Conservation (phyloP, 495 filamentous ascomycete genomes). For the Aspergillus incahuasiensis region DNA sequence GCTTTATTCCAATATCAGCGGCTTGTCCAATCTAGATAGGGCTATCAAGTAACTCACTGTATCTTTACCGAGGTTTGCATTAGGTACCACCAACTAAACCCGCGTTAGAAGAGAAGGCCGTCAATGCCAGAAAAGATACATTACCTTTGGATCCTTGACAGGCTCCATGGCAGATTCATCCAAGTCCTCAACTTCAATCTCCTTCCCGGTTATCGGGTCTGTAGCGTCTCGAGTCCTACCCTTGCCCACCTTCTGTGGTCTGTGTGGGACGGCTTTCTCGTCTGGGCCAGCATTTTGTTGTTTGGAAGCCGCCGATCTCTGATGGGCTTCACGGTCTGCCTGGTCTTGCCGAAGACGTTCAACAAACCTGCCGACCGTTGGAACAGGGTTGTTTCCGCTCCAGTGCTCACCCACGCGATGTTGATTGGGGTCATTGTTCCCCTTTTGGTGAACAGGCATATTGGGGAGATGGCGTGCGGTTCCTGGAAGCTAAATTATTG, state of each 20-base stretch:
- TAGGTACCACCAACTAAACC: slow-evolving; percentile 72
- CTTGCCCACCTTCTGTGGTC: slow-evolving; percentile 40
- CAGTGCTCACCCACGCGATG: slow-evolving; percentile 40
- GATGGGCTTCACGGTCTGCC: slow-evolving; percentile 62
- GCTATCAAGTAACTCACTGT: slow-evolving; percentile 45
- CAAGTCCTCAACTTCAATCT: slow-evolving; percentile 86
- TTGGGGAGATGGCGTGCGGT: not conserved
- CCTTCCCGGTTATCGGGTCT: slow-evolving; percentile 79
- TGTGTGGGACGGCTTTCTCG: slow-evolving; percentile 35
- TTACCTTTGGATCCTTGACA: slow-evolving; percentile 64
- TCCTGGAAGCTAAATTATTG: not conserved
- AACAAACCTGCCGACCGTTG: slow-evolving; percentile 82
- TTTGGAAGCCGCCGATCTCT: slow-evolving; percentile 50
- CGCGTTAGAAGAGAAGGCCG: slow-evolving; percentile 3
- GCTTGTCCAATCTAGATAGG: not conserved
- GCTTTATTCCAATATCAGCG: slow-evolving; percentile 28
- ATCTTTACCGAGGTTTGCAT: slow-evolving; percentile 75
- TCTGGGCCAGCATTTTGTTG: slow-evolving; percentile 34
- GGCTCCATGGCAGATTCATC: slow-evolving; percentile 62
- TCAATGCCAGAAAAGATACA: not conserved
- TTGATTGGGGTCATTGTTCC: slow-evolving; percentile 20
- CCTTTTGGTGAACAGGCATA: slow-evolving; percentile 22
- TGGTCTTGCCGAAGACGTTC: slow-evolving; percentile 73
- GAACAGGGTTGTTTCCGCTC: slow-evolving; percentile 63
- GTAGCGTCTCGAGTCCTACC: slow-evolving; percentile 64